Conservation (phyloP, 768 basidiomycete genomes). For the Collybia nuda region DNA sequence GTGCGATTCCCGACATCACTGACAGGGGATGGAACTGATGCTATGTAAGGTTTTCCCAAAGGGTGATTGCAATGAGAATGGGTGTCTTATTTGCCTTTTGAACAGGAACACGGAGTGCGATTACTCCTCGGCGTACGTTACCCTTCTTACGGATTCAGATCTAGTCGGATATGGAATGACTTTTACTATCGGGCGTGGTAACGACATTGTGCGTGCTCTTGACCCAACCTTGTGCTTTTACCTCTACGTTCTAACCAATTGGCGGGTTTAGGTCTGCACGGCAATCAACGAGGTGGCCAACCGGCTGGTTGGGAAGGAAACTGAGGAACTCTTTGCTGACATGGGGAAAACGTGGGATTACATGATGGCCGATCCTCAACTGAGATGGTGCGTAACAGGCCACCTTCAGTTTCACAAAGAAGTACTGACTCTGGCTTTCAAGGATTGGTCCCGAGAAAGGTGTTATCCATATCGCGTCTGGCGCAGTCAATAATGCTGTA, state of each 20-base stretch:
- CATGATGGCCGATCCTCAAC: slow-evolving; percentile 76
- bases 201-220: slow-evolving; percentile 70
- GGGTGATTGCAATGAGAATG: background rate
- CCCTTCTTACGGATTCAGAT: slow-evolving; percentile 70
- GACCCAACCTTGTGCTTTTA: too few species aligned
- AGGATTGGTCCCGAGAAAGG: slow-evolving; percentile 96
- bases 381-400: slow-evolving; percentile 68
- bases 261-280: slow-evolving; percentile 62
- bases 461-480: slow-evolving; percentile 88
- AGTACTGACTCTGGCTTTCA: background rate
- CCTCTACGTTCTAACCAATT: too few species aligned
- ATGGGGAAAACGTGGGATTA: slow-evolving; percentile 84
- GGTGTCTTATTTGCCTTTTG: background rate
- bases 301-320: slow-evolving; percentile 80
- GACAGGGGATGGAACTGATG: slow-evolving; percentile 91
- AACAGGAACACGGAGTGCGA: slow-evolving; percentile 94
- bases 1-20: slow-evolving; percentile 91
- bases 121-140: slow-evolving; percentile 91
- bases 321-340: slow-evolving; percentile 78
- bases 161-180: slow-evolving; percentile 93
- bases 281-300: slow-evolving; percentile 79
- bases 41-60: slow-evolving; percentile 57
- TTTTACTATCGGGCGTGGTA: slow-evolving; percentile 92
- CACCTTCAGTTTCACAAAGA: background rate
- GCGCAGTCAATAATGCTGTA: slow-evolving; percentile 86